Percentiles rank a stretch among this genome's conserved stretches.
Conservation (phyloP, 139 green algal species). For the Ostreobium quekettii region DNA sequence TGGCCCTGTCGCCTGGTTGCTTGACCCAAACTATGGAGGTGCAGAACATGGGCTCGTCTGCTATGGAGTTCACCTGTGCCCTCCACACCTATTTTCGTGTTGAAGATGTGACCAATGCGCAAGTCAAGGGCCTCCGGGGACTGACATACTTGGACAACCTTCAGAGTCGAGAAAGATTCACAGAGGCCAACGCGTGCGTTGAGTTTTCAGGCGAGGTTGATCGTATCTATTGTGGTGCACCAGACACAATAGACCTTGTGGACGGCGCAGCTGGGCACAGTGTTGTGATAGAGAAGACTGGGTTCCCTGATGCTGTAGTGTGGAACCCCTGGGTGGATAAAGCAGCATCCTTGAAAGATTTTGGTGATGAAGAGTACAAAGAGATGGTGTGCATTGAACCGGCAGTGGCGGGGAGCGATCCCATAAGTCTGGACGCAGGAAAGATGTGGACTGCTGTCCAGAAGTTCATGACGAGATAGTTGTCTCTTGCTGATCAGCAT, state of each 20-base stretch:
- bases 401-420: constrained; percentile 45
- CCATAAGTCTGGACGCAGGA: constrained; percentile 37
- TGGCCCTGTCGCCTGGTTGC: constrained; percentile 26
- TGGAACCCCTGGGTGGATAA: constrained; percentile 77
- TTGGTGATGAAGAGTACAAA: constrained; percentile 69
- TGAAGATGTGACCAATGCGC: constrained; percentile 27
- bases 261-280: constrained; percentile 22
- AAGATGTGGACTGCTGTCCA: constrained; percentile 43
- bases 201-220: not conserved
- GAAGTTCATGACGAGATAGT: constrained; percentile 27
- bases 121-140: constrained; percentile 40
- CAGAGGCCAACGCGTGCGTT: not conserved
- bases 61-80: constrained; percentile 58
- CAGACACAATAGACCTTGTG: constrained; percentile 29
- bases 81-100: constrained; percentile 80
- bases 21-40: constrained; percentile 33
- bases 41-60: constrained; percentile 30
- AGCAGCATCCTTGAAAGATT: constrained; percentile 51
- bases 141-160: constrained; percentile 63
- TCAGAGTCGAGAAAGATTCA: constrained; percentile 20
- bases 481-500: too few relatives aligned
- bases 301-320: constrained; percentile 64
- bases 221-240: not conserved
- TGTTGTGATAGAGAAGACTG: constrained; percentile 40
- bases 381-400: constrained; percentile 68